Percentiles rank a stretch among this genome's conserved stretches.
Conservation (phyloP, 2,329 filamentous ascomycete species). For the Bipolaris gigantea region DNA sequence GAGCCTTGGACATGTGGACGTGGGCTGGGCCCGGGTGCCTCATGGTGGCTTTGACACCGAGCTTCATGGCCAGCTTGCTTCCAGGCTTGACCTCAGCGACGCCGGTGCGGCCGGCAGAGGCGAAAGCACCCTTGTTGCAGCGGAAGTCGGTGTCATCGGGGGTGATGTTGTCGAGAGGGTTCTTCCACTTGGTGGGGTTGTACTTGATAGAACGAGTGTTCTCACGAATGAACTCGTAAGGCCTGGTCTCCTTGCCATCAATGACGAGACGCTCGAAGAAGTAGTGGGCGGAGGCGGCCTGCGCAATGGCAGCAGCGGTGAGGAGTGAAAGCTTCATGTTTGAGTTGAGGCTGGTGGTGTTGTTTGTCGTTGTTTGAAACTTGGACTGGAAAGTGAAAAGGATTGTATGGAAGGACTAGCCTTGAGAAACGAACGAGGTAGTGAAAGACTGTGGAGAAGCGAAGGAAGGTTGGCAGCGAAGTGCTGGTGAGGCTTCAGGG, state of each 20-base stretch:
- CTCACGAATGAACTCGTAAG: conserved; percentile 29
- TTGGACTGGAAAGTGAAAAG: conserved; percentile 2
- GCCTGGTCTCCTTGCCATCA: conserved; percentile 20
- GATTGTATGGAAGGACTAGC: conserved; percentile 10
- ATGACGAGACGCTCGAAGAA: conserved; percentile 26
- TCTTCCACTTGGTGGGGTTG: conserved; percentile 31
- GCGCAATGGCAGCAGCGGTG: conserved; percentile 15
- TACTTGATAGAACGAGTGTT: conserved; percentile 26
- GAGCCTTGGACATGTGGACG: conserved; percentile 34
- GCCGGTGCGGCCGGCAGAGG: conserved; percentile 12
- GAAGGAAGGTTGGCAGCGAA: conserved; percentile 2
- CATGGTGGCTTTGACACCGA: conserved; percentile 23
- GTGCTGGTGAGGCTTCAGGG: conserved; percentile 4
- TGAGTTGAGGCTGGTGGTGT: conserved; percentile 1
- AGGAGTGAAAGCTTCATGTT: conserved; percentile 29
- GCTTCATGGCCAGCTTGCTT: conserved; percentile 19
- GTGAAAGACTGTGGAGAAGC: conserved; percentile 6
- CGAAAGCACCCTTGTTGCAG: conserved; percentile 31
- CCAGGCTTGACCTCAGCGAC: conserved; percentile 22
- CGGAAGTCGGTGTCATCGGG: conserved; percentile 28
- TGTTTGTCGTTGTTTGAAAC: neutral
- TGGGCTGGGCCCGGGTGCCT: conserved; percentile 24
- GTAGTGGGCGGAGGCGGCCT: conserved; percentile 29
- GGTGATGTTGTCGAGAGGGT: conserved; percentile 25
- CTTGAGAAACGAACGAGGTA: conserved; percentile 10